Evolutionary conservation across 345 rosid species (phyloP).

Genomic region (Nephelium lappaceum): DNA sequence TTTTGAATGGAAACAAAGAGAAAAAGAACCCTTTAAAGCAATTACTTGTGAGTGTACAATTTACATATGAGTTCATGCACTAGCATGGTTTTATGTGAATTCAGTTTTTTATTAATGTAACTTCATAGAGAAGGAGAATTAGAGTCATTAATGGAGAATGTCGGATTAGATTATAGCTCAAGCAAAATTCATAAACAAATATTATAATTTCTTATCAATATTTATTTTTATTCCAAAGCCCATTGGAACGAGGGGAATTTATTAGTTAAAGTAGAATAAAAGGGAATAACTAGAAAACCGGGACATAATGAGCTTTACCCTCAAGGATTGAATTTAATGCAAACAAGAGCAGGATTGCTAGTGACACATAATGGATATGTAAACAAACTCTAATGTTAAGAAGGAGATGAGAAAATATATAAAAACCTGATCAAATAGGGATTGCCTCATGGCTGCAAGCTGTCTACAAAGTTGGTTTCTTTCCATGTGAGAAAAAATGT

Average conservation of each 20-base stretch:
- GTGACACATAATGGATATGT: too few species aligned
- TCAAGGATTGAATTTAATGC: too few species aligned
- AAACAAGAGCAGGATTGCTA: too few species aligned
- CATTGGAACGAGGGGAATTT: too few species aligned
- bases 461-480: constrained; percentile 53
- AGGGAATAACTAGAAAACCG: too few species aligned
- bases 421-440: constrained; percentile 70
- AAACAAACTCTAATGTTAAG: too few species aligned
- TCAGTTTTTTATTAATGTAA: not conserved
- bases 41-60: not conserved
- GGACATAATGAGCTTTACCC: too few species aligned
- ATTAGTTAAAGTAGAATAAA: too few species aligned
- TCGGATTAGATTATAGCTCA: too few species aligned
- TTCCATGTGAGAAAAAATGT: constrained; percentile 32
- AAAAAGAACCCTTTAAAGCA: not conserved
- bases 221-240: too few species aligned
- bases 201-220: too few species aligned
- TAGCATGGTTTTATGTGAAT: not conserved
- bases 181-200: too few species aligned
- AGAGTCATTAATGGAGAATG: not conserved
- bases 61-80: not conserved
- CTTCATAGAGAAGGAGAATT: not conserved
- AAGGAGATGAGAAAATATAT: not conserved
- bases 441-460: constrained; percentile 53
- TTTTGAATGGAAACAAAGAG: not conserved